Percentiles rank a stretch among this genome's conserved stretches.
These are phyloP conservation scores for Penicillium hesseltinei DNA, from an alignment of 2,329 filamentous ascomycete genomes.

Conservation along the genomic window DNA sequence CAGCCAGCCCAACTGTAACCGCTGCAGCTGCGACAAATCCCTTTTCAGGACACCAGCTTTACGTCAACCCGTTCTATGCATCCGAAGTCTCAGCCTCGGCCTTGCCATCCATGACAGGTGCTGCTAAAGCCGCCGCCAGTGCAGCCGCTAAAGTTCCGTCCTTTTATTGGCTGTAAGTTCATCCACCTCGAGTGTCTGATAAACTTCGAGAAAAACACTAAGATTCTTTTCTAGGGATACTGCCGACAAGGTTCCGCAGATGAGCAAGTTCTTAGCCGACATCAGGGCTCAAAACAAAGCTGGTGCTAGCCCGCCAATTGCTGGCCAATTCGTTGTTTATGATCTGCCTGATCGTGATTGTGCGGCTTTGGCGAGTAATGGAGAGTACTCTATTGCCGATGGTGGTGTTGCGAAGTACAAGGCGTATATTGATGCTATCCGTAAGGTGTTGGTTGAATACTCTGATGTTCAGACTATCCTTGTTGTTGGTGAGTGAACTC, in stretches of 20 bases:
- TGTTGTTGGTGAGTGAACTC: slow-evolving; percentile 44
- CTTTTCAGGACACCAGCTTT: slow-evolving; percentile 51
- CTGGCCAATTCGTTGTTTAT: slow-evolving; percentile 60
- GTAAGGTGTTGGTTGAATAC: slow-evolving; percentile 52
- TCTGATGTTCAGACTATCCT: slow-evolving; percentile 53
- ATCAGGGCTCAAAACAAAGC: slow-evolving; percentile 49
- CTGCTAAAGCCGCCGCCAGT: slow-evolving; percentile 52
- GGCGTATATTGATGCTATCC: slow-evolving; percentile 56
- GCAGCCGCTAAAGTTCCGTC: slow-evolving; percentile 52
- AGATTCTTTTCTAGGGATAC: slow-evolving; percentile 40
- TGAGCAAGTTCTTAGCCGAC: slow-evolving; percentile 49
- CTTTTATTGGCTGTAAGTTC: slow-evolving; percentile 52
- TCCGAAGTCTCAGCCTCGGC: slow-evolving; percentile 56
- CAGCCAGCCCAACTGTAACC: slow-evolving; percentile 17
- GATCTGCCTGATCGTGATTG: slow-evolving; percentile 64
- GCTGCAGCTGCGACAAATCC: slow-evolving; percentile 52
- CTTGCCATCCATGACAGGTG: slow-evolving; percentile 60
- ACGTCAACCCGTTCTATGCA: slow-evolving; percentile 54
- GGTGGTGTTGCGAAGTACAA: slow-evolving; percentile 53
- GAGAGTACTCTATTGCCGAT: slow-evolving; percentile 58
- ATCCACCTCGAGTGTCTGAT: no score
- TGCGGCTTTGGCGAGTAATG: slow-evolving; percentile 62
- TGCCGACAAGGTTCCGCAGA: slow-evolving; percentile 48
- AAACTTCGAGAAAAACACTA: neutral
- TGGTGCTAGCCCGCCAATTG: slow-evolving; percentile 48